Evolutionary conservation across 192 early-diverging fungal genomes (phyloP).

Genomic region (Coemansia sp.): DNA sequence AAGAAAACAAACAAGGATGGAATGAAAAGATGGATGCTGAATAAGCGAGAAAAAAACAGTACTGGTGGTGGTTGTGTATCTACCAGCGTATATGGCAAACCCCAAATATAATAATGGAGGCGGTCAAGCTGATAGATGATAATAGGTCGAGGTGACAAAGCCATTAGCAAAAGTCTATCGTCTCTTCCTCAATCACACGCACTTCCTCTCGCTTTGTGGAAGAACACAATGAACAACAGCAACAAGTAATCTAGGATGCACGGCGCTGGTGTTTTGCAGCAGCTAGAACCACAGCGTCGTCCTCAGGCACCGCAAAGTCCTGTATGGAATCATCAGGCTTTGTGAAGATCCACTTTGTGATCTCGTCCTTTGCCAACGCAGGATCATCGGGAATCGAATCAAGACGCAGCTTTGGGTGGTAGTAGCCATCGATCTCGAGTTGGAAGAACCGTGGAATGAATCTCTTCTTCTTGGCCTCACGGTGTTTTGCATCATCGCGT

Average conservation of each 20-base stretch:
- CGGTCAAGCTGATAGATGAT: too few species aligned
- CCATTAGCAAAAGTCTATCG: too few species aligned
- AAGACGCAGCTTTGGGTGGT: conserved; percentile 44
- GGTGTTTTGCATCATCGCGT: conserved; percentile 58
- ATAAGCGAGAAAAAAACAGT: too few species aligned
- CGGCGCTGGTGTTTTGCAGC: conserved; percentile 5
- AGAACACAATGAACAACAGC: not conserved
- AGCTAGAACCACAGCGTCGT: conserved; percentile 40
- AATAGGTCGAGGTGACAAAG: too few species aligned
- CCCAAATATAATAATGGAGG: too few species aligned
- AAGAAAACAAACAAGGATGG: too few species aligned
- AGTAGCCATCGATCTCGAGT: conserved; percentile 45
- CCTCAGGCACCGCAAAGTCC: conserved; percentile 35
- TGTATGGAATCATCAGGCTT: conserved; percentile 32
- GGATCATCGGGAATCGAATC: conserved; percentile 40
- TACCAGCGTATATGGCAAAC: too few species aligned
- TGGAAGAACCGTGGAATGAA: conserved; percentile 72
- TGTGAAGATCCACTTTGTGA: conserved; percentile 46
- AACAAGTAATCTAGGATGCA: not conserved
- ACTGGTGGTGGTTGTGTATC: too few species aligned
- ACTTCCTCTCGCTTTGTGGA: not conserved
- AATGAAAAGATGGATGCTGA: too few species aligned
- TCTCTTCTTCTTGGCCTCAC: conserved; percentile 56
- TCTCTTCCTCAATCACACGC: not conserved
- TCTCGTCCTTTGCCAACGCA: conserved; percentile 20